Base-by-base conservation (phyloP, 768 basidiomycete genomes). In the Pisolithus microcarpus region DNA sequence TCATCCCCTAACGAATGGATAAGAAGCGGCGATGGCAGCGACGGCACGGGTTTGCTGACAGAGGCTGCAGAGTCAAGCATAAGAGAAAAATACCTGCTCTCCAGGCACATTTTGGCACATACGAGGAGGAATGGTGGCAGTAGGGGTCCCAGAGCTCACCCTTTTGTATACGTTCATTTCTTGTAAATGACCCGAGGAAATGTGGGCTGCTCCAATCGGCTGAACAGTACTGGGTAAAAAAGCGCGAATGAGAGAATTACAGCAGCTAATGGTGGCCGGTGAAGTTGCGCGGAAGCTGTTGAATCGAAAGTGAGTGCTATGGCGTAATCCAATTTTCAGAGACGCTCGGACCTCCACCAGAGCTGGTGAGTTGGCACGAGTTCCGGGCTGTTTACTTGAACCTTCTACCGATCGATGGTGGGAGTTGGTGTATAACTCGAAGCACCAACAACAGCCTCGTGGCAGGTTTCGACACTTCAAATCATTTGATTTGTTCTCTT, bases 1-100 rank as follows among this genome's bases (percentile, higher is more conserved):
- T 76, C 71, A 64, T 87, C 82, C 55, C 82, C 75, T n/a, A 91
- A 73, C 3, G 85, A 82, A 64, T 91, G 88, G 5, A 80, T 61
- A 1, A 87, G 75, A 24, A 66, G 64, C 1, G 84, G 84, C 11
- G 67, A 62, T 7, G 72, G 63, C 62, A 53, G 68, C 61, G 70
- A 70, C 31, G 76, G 73, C 13, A 80, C 71, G 15, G 81, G 69
- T 31, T 78, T 80, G 63, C 79, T 79, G 37, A 84, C 74, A 44
- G 83, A 84, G 3, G 80, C 82, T 81, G 45, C 18, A 19, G 50
- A 52, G 44, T 1, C 5, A 31, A 38, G 52, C 57, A 60, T 64
- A 36, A 58, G 53, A 37, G 9, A 21, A 48, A 26, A 49, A 18
- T 8, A 31, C 42, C 24, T 46, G 39, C 7, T 18, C 31, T 43